Evolutionary conservation across 768 basidiomycete species (phyloP).

Genomic region (Heimioporus sp.): DNA sequence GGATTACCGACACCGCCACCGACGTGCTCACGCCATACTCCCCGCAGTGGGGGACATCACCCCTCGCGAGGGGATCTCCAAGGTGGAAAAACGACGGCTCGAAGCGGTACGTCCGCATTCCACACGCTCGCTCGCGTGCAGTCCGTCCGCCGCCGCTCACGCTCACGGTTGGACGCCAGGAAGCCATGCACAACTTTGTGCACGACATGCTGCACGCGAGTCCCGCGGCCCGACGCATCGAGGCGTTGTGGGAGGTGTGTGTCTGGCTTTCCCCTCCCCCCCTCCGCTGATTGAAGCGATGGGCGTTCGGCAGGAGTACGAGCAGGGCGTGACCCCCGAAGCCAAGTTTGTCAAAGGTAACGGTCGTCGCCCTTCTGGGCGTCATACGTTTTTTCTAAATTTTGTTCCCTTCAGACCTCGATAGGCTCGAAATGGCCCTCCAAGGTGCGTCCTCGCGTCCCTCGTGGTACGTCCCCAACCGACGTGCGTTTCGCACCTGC

Average conservation of each 20-base stretch:
- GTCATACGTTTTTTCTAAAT: too few relatives aligned
- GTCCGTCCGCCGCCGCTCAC: too few relatives aligned
- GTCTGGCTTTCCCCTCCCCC: neutral
- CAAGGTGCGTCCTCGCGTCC: slow-evolving; percentile 51
- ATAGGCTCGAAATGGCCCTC: slow-evolving; percentile 84
- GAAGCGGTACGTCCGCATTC: slow-evolving; percentile 53
- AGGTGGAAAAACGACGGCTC: slow-evolving; percentile 72
- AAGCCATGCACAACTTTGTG: slow-evolving; percentile 89
- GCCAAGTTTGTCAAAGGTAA: slow-evolving; percentile 85
- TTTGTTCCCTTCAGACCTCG: too few relatives aligned
- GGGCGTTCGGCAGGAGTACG: slow-evolving; percentile 66
- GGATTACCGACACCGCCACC: neutral
- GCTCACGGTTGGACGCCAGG: slow-evolving; percentile 48
- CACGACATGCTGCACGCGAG: slow-evolving; percentile 84
- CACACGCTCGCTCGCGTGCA: too few relatives aligned
- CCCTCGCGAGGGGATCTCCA: slow-evolving; percentile 82
- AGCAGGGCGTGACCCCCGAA: slow-evolving; percentile 67
- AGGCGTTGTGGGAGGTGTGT: slow-evolving; percentile 62
- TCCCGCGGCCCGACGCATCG: slow-evolving; percentile 64
- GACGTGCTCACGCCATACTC: neutral
- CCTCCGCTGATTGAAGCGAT: neutral
- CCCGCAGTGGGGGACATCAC: slow-evolving; percentile 86
- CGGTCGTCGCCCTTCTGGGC: too few relatives aligned
- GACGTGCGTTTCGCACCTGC: neutral
- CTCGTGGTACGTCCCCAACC: neutral